Base-by-base conservation (phyloP, 164 flowering plant genomes). In the Aristolochia contorta region DNA sequence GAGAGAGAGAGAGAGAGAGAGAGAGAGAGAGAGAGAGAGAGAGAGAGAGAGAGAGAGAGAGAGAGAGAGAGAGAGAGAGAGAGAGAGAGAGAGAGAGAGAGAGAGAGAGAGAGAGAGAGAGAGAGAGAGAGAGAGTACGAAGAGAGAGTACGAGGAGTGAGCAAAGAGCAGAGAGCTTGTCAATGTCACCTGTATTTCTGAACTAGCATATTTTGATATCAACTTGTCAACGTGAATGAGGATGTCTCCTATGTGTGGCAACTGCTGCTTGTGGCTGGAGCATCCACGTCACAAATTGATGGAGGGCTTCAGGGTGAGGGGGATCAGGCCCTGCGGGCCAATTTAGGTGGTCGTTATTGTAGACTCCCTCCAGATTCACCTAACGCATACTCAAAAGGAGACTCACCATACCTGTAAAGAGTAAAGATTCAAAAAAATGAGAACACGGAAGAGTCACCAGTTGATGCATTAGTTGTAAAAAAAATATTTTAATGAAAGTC, bases 311-410 rank as follows among this genome's bases (percentile, higher is more conserved):
- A 3, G 98, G 98, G 52, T 87, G 90, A 14, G 90, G 80, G 27
- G 94, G 82, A n/a, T 84, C 79, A 18, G 98, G 91, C 25, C 88
- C 91, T 0, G 78, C 69, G 13, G 98, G 97, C 97, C 98, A 93
- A 68, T 87, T 90, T 64, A 93, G 58, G 60, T 93, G 98, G 22
- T 79, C 90, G 70, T 89, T 93, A 70, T 61, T 93, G 97, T 20
- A 93, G 68, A 77, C 94, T 89, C 61, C 97, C 98, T 54, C 89
- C 96, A 52, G 98, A 77, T 73, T 93, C 97, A 25, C 89, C 98
- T 45, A 87, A 83, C n/a, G 86, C 96, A 77, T 86, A 84, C 68
- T 93, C 98, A 61, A 93, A 93, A 33, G 98, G 98, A 62, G 98
- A 89, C 37, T 71, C 79, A 1, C 97, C 96, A 66, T 89, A 89